phyloP scores from a whole-genome alignment of 148 eudicot genomes.

The Rheum nobile region DNA sequence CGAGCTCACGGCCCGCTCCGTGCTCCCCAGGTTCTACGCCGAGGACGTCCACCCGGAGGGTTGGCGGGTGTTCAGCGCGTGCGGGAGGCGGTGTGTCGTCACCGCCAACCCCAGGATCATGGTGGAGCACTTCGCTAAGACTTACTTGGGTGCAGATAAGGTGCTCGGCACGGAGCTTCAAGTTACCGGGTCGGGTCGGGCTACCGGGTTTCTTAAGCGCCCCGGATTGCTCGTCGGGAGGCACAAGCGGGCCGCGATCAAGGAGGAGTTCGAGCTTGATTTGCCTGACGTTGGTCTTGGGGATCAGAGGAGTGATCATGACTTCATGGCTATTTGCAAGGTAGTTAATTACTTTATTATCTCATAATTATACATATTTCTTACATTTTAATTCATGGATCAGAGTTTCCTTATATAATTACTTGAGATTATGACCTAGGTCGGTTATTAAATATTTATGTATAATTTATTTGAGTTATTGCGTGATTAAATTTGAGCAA shows the following conservation, averaged over 20 bases:
- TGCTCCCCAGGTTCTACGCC: slow-evolving; percentile 50
- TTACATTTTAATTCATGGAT: too few species aligned
- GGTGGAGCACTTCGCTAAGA: slow-evolving; percentile 61
- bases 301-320: slow-evolving; percentile 55
- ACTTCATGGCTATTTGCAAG: slow-evolving; percentile 85
- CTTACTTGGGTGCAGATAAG: slow-evolving; percentile 50
- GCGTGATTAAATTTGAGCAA: neutral
- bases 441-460: too few species aligned
- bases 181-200: slow-evolving; percentile 36
- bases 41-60: slow-evolving; percentile 53
- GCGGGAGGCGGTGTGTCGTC: slow-evolving; percentile 39
- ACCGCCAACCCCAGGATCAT: slow-evolving; percentile 64
- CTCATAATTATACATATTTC: neutral
- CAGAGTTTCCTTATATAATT: too few species aligned
- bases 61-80: slow-evolving; percentile 56
- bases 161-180: slow-evolving; percentile 64
- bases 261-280: slow-evolving; percentile 29
- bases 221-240: slow-evolving; percentile 65
- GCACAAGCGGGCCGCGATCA: slow-evolving; percentile 33
- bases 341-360: slow-evolving; percentile 11
- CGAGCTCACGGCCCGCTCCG: slow-evolving; percentile 56
- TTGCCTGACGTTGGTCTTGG: slow-evolving; percentile 41
- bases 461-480: too few species aligned
- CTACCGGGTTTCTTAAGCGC: slow-evolving; percentile 46
- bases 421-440: too few species aligned